A percentile compares a stretch with the other conserved stretches of the same genome.
These are phyloP conservation scores for Phaseolus coccineus DNA, from an alignment of 331 rosid genomes.

Conservation along the genomic window DNA sequence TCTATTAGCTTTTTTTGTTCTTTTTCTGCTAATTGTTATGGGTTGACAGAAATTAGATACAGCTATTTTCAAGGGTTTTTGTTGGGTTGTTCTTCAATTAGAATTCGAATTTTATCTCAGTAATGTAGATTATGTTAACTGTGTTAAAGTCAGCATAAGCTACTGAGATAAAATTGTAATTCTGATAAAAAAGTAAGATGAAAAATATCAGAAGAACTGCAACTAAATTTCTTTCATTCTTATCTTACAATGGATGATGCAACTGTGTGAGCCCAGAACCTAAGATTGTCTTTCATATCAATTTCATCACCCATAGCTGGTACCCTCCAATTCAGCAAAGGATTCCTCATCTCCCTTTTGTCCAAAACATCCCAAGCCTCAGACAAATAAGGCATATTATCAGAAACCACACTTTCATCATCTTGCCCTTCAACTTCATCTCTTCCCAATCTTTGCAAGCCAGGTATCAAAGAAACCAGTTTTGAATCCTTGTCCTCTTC, in stretches of 20 bases:
- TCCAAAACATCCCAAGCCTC: slow-evolving; percentile 77
- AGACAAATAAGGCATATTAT: slow-evolving; percentile 74
- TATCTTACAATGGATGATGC: slow-evolving; percentile 75
- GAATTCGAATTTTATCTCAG: not conserved
- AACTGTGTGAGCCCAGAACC: slow-evolving; percentile 77
- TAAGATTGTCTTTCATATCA: slow-evolving; percentile 71
- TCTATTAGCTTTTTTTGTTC: not conserved
- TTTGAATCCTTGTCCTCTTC: slow-evolving; percentile 67
- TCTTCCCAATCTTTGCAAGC: slow-evolving; percentile 65
- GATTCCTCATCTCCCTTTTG: slow-evolving; percentile 42
- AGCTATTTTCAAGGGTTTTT: not conserved
- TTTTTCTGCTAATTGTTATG: not conserved
- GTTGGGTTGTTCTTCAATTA: not conserved
- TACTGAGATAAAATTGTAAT: not conserved
- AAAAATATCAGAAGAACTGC: not conserved
- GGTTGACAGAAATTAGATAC: not conserved
- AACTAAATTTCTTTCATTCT: not conserved
- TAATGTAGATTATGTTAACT: not conserved
- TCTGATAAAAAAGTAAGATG: not conserved
- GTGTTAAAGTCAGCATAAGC: not conserved
- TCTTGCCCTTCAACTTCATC: slow-evolving; percentile 27
- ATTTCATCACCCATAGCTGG: slow-evolving; percentile 53
- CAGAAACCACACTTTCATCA: slow-evolving; percentile 47
- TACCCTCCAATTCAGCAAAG: slow-evolving; percentile 62
- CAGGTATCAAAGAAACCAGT: slow-evolving; percentile 75